Base-by-base conservation (phyloP, 73 alveolate species). In the Paramecium sexaurelia region DNA sequence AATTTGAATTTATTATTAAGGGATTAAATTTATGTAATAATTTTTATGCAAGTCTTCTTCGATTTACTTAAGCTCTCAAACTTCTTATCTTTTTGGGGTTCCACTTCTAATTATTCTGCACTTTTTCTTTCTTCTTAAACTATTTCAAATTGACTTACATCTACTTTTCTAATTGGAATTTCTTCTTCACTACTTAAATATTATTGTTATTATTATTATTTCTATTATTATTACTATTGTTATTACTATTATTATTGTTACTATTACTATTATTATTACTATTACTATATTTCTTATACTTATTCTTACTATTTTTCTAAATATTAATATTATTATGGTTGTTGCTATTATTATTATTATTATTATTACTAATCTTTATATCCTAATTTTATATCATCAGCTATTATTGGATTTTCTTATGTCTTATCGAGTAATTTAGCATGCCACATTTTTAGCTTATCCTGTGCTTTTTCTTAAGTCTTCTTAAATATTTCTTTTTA, bases 401-500 rank as follows among this genome's bases (percentile, higher is more conserved):
- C 67, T 10, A 51, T 51, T 3, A 41, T 73, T 0, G 13, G 47
- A 33, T 27, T 78, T 24, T 43, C 43, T 19, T 37, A 7, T 7
- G 83, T 78, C 41, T 78, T 39, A 78, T 78, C 90, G 1, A 78
- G 71, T 45, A 78, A 43, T 24, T 78, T 78, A 10, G 68, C 43
- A 78, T 78, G 90, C 90, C 90, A 78, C 15, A 43, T 78, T 20
- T 78, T 78, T 43, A 78, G 41, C 41, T 78, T 78, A 8, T 37
- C 90, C 22, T 78, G 22, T 3, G 90, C 73, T 11, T 43, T 78
- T n/a, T 78, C 36, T 78, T 78, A 45, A 0, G 55, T 78, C 4
- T 24, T 36, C 19, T 78, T 29, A 45, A 78, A 78, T 24, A 78
- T 5, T 78, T 9, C 73, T 78, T 78, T 78, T 45, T 78, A 40